A percentile compares a stretch with the other conserved stretches of the same genome.
Conservation (phyloP, 139 green algal species). For the Volvox africanus region DNA sequence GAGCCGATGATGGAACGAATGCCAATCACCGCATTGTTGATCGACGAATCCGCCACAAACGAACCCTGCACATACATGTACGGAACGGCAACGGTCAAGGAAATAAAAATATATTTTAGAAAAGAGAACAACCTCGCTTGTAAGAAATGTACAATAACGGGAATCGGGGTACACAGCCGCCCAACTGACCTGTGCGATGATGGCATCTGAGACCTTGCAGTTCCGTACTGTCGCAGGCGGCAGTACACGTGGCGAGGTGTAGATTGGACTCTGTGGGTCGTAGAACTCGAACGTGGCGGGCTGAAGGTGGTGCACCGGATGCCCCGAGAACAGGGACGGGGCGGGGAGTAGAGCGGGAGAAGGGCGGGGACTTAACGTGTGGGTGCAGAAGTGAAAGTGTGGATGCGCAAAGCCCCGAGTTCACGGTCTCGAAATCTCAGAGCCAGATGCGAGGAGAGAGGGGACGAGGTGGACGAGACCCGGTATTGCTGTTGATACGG, state of each 20-base stretch:
- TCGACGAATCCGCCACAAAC: conserved; percentile 71
- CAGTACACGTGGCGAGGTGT: conserved; percentile 98
- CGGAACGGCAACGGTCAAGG: too few relatives aligned
- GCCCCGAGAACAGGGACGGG: neutral
- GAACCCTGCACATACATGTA: conserved; percentile 14
- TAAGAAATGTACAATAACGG: too few relatives aligned
- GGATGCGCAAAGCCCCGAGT: too few relatives aligned
- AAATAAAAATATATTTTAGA: too few relatives aligned
- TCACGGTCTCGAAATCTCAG: too few relatives aligned
- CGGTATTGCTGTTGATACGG: too few relatives aligned
- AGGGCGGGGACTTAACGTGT: too few relatives aligned
- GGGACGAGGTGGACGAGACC: too few relatives aligned
- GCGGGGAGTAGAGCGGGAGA: neutral
- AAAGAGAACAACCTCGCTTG: too few relatives aligned
- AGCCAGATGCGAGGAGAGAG: too few relatives aligned
- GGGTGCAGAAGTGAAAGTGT: too few relatives aligned
- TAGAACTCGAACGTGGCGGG: conserved; percentile 92
- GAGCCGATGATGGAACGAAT: conserved; percentile 87
- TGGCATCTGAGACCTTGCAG: conserved; percentile 81
- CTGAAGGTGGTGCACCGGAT: neutral
- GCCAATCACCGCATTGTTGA: conserved; percentile 95
- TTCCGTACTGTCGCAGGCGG: conserved; percentile 94
- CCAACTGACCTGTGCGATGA: conserved; percentile 63
- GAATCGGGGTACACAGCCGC: too few relatives aligned
- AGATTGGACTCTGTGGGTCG: conserved; percentile 96